A percentile compares a stretch with the other conserved stretches of the same genome.
Evolutionary conservation across 441 rosid species (phyloP).

Genomic region (Cnidoscolus chayamansa): DNA sequence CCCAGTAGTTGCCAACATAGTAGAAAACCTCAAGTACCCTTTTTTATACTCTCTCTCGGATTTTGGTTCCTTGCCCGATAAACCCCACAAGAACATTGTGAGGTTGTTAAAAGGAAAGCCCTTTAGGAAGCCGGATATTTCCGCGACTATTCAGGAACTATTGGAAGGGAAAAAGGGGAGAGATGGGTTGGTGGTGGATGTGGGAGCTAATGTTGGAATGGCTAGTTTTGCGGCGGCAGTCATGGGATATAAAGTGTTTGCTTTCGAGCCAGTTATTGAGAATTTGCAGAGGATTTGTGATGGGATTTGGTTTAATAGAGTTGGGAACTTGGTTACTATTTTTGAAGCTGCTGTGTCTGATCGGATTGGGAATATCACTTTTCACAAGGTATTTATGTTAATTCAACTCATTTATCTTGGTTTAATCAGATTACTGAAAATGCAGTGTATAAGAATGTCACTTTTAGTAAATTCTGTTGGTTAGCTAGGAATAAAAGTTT

Average conservation of each 20-base stretch:
- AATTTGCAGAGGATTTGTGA: conserved; percentile 91
- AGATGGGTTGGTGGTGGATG: conserved; percentile 71
- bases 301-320: conserved; percentile 89
- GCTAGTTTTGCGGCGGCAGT: conserved; percentile 90
- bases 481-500: neutral
- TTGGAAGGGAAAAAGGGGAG: conserved; percentile 42
- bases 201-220: conserved; percentile 96
- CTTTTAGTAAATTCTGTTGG: conserved; percentile 3
- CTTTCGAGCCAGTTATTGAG: conserved; percentile 89
- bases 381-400: conserved; percentile 63
- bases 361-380: conserved; percentile 66
- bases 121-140: conserved; percentile 83
- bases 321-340: conserved; percentile 57
- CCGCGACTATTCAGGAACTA: conserved; percentile 69
- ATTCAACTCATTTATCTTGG: neutral
- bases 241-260: conserved; percentile 83
- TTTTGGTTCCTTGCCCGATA: conserved; percentile 76
- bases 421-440: neutral
- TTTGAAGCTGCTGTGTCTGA: conserved; percentile 90
- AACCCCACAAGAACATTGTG: conserved; percentile 92
- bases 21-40: conserved; percentile 75
- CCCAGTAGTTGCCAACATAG: conserved; percentile 85
- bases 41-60: conserved; percentile 81
- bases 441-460: neutral
- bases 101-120: conserved; percentile 86